These are phyloP conservation scores for Plectosphaerella plurivora DNA, from an alignment of 2,329 filamentous ascomycete species.

Conservation along the genomic window DNA sequence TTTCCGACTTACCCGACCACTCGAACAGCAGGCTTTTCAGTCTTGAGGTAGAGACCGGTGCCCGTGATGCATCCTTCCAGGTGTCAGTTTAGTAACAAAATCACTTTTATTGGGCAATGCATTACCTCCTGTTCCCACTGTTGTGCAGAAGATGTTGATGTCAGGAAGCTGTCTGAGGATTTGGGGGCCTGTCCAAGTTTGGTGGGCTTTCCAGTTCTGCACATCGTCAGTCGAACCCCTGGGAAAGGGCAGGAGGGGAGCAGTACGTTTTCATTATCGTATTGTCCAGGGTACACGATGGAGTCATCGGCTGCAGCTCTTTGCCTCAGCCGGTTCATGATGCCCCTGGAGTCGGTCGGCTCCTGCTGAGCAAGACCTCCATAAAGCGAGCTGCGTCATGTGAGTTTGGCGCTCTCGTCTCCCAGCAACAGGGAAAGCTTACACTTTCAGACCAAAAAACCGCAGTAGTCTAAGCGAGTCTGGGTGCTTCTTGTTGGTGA, in stretches of 20 bases:
- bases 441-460: conserved; percentile 28
- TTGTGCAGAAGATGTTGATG: conserved; percentile 4
- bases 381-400: conserved; percentile 18
- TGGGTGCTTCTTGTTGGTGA: conserved; percentile 42
- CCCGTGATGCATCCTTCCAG: conserved; percentile 3
- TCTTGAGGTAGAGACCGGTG: not conserved
- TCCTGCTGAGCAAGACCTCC: conserved; percentile 28
- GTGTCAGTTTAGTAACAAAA: not conserved
- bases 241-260: accelerated
- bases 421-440: conserved; percentile 7
- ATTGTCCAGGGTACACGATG: conserved; percentile 26
- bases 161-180: conserved; percentile 4
- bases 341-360: conserved; percentile 24
- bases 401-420: not conserved
- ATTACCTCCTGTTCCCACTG: conserved; percentile 5
- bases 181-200: conserved; percentile 13
- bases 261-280: conserved; percentile 26
- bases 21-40: conserved; percentile 1
- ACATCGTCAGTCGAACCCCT: not conserved
- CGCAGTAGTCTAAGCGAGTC: conserved; percentile 25
- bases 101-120: accelerated
- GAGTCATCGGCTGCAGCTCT: conserved; percentile 19
- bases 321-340: conserved; percentile 20
- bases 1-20: not conserved
- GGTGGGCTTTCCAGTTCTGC: conserved; percentile 14